Evolutionary conservation across 257 asterid species (phyloP).

Genomic region (Nyctanthes arbortristis): DNA sequence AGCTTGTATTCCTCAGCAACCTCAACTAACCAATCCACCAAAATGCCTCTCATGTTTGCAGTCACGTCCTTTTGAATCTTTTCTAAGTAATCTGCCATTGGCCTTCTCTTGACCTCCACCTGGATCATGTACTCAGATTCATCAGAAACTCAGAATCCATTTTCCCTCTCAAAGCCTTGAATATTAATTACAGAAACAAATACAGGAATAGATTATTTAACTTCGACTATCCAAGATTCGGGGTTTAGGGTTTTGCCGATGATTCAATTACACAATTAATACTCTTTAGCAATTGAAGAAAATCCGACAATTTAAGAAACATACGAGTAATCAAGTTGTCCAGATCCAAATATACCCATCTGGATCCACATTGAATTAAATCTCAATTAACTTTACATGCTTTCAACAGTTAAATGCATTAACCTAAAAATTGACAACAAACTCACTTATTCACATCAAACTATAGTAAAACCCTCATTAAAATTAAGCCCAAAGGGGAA

Average conservation of each 20-base stretch:
- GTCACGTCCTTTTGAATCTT: constrained; percentile 74
- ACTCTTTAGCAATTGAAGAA: not conserved
- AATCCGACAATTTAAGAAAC: too few species aligned
- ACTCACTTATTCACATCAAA: not conserved
- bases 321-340: not conserved
- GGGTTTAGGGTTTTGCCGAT: not conserved
- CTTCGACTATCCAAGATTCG: too few species aligned
- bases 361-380: not conserved
- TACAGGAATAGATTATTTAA: constrained; percentile 3
- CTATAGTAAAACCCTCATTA: not conserved
- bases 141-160: constrained; percentile 5
- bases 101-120: constrained; percentile 75
- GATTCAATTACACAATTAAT: not conserved
- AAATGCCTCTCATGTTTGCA: constrained; percentile 79
- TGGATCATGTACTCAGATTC: constrained; percentile 24
- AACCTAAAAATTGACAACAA: not conserved
- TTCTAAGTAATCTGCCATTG: constrained; percentile 65
- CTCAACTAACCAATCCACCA: constrained; percentile 93
- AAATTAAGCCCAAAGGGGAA: not conserved
- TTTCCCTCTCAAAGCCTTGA: not conserved
- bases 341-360: not conserved
- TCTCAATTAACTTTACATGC: not conserved
- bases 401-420: not conserved
- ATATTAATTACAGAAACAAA: not conserved
- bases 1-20: constrained; percentile 91